phyloP scores from a whole-genome alignment of 2,329 filamentous ascomycete genomes.

The Botrytis sinoallii region DNA sequence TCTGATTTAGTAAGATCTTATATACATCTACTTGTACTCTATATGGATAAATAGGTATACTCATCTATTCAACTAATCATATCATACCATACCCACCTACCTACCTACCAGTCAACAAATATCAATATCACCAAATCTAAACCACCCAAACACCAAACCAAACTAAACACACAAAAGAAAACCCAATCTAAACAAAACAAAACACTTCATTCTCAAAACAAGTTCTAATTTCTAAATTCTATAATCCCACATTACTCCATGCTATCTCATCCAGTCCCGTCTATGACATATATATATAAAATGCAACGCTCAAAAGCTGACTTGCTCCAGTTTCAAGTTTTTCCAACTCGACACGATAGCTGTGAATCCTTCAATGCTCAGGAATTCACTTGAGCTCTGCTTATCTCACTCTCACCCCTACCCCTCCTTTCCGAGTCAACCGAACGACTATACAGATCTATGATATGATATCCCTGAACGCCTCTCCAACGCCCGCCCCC shows the following conservation, averaged over 20 bases:
- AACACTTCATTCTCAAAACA: background rate
- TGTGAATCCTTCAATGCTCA: background rate
- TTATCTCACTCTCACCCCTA: background rate
- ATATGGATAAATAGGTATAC: too few species aligned
- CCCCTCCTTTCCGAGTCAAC: background rate
- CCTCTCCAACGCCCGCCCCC: background rate
- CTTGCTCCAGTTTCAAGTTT: background rate
- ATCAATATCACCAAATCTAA: too few species aligned
- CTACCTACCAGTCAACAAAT: too few species aligned
- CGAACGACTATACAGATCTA: slow-evolving; percentile 3
- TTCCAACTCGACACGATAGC: background rate
- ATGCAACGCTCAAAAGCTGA: background rate
- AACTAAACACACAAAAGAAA: background rate
- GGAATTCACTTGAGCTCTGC: background rate
- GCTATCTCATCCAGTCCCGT: background rate
- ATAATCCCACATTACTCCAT: background rate
- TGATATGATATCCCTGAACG: background rate
- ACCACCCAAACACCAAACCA: background rate
- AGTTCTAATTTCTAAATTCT: background rate
- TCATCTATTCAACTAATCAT: too few species aligned
- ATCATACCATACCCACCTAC: too few species aligned
- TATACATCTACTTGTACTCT: too few species aligned
- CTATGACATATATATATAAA: background rate
- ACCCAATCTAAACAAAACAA: background rate
- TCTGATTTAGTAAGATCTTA: too few species aligned